phyloP scores from a whole-genome alignment of 768 basidiomycete genomes.

The Lentinula raphanica region DNA sequence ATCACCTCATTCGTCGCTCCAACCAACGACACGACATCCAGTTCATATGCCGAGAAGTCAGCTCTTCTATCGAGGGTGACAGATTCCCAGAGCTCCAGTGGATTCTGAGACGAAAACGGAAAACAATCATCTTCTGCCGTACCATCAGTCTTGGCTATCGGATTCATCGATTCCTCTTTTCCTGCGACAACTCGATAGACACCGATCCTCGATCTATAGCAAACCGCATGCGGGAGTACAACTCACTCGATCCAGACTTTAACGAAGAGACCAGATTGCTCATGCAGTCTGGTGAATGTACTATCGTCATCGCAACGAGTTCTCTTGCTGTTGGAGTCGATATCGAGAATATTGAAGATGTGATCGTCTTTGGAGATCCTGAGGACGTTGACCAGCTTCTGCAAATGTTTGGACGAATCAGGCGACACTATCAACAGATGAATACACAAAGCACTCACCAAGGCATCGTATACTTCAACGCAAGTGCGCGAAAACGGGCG shows the following conservation, averaged over 20 bases:
- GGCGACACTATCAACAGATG: background rate
- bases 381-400: constrained; percentile 16
- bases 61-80: constrained; percentile 12
- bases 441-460: background rate
- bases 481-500: background rate
- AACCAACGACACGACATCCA: constrained; percentile 22
- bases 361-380: constrained; percentile 19
- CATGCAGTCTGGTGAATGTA: background rate
- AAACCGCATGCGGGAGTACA: constrained; percentile 11
- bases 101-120: constrained; percentile 15
- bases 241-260: background rate
- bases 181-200: background rate
- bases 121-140: constrained; percentile 23
- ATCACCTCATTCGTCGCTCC: constrained; percentile 18
- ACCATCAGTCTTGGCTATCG: background rate
- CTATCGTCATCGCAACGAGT: background rate
- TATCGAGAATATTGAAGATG: background rate
- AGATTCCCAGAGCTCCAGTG: constrained; percentile 21
- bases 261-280: background rate
- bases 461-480: background rate
- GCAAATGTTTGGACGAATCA: background rate
- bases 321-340: background rate
- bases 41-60: constrained; percentile 16
- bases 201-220: background rate
- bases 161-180: background rate